phyloP scores from a whole-genome alignment of 495 filamentous ascomycete species.

The Clavariopsis aquatica region DNA sequence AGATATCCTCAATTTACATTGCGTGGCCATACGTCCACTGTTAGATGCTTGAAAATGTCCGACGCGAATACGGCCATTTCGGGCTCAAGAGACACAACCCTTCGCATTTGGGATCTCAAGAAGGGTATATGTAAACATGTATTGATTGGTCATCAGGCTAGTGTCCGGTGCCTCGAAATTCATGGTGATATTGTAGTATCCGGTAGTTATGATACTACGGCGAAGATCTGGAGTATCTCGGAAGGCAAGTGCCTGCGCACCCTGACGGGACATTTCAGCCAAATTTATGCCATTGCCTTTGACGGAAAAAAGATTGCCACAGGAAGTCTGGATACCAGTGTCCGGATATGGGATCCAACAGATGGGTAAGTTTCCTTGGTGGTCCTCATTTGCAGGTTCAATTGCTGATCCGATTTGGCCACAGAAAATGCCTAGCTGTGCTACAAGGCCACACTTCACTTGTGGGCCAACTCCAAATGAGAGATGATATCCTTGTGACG shows the following conservation, averaged over 20 bases:
- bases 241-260: constrained; percentile 88
- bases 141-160: constrained; percentile 94
- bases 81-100: constrained; percentile 89
- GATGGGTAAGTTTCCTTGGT: constrained; percentile 65
- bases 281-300: constrained; percentile 98
- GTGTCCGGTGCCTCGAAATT: constrained; percentile 92
- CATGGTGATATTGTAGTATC: constrained; percentile 94
- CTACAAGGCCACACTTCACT: constrained; percentile 96
- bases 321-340: constrained; percentile 93
- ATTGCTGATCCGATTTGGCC: constrained; percentile 36
- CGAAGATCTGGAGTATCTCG: constrained; percentile 95
- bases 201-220: constrained; percentile 95
- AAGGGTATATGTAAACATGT: constrained; percentile 86
- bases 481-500: constrained; percentile 89
- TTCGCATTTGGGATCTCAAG: constrained; percentile 91
- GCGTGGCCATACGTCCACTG: constrained; percentile 92
- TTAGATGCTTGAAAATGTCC: constrained; percentile 97
- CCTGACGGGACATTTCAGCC: constrained; percentile 93
- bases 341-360: constrained; percentile 92
- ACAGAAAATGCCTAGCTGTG: constrained; percentile 79
- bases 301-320: constrained; percentile 93
- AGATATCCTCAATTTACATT: constrained; percentile 69
- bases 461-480: constrained; percentile 96
- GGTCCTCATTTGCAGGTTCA: background rate
- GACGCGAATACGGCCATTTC: constrained; percentile 91